A percentile compares a stretch with the other conserved stretches of the same genome.
Conservation (phyloP, 163 green algal species). For the Scenedesmus sp. region DNA sequence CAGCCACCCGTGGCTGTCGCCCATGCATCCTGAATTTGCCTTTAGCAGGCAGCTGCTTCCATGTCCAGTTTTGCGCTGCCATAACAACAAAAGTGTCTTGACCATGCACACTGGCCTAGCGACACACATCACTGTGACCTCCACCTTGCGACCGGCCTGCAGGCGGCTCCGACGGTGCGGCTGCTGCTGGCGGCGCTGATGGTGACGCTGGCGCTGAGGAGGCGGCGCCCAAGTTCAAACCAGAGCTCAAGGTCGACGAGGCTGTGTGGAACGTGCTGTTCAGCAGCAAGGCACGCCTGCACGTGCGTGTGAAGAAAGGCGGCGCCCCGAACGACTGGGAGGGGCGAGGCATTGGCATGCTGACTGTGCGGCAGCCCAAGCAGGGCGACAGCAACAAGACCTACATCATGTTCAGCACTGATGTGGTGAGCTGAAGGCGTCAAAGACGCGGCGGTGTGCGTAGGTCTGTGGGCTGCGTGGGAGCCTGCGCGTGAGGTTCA, state of each 20-base stretch:
- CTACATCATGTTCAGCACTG: constrained; percentile 50
- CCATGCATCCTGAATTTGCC: neutral
- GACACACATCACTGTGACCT: neutral
- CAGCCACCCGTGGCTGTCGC: neutral
- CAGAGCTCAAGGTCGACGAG: constrained; percentile 45
- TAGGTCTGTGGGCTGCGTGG: neutral
- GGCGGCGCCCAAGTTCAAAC: neutral
- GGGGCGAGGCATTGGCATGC: constrained; percentile 15
- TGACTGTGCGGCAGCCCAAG: constrained; percentile 36
- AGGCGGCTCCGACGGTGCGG: neutral
- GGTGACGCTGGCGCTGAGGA: neutral
- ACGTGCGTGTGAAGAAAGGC: neutral
- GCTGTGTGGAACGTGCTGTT: constrained; percentile 27
- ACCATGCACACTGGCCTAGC: neutral
- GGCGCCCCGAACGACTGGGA: constrained; percentile 22
- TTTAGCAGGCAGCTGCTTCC: neutral
- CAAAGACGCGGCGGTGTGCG: neutral
- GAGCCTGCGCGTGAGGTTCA: neutral
- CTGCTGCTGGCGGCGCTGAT: neutral
- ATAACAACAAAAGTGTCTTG: neutral
- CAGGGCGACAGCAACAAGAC: neutral
- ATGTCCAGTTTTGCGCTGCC: neutral
- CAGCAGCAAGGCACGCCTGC: constrained; percentile 30
- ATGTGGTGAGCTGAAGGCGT: constrained; percentile 5
- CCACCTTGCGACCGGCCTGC: neutral